phyloP scores from a whole-genome alignment of 2,329 filamentous ascomycete genomes.

The Colletotrichum acutatum region DNA sequence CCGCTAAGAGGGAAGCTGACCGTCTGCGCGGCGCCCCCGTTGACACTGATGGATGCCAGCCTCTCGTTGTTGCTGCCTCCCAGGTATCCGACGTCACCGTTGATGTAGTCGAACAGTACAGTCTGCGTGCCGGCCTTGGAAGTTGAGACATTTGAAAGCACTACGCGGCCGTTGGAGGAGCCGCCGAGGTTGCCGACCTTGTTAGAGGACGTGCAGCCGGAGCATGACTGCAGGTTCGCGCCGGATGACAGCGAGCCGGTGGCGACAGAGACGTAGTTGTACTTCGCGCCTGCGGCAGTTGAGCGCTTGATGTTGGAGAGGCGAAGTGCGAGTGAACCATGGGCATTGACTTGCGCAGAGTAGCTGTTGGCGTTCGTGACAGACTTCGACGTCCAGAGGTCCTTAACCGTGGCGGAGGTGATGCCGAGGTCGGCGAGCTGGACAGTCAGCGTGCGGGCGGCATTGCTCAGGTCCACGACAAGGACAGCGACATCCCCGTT shows the following conservation, averaged over 20 bases:
- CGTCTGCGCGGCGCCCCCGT: background rate
- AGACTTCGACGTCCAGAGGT: background rate
- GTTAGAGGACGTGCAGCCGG: background rate
- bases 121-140: background rate
- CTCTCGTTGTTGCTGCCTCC: background rate
- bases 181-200: background rate
- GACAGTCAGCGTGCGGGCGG: background rate
- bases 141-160: background rate
- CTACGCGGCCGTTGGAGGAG: background rate
- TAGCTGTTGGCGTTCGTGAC: background rate
- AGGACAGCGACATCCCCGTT: background rate
- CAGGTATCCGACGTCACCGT: background rate
- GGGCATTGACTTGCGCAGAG: background rate
- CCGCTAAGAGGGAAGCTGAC: background rate
- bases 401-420: background rate
- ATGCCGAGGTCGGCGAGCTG: background rate
- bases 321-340: background rate
- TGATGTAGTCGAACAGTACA: background rate
- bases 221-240: background rate
- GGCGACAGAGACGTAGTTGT: background rate
- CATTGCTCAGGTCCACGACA: background rate
- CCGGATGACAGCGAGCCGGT: background rate
- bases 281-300: background rate
- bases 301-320: background rate
- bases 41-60: background rate